Evolutionary conservation across 2,329 filamentous ascomycete species (phyloP), one percentile per base, ranked within the genome.

Genomic region (Alternaria atra): DNA sequence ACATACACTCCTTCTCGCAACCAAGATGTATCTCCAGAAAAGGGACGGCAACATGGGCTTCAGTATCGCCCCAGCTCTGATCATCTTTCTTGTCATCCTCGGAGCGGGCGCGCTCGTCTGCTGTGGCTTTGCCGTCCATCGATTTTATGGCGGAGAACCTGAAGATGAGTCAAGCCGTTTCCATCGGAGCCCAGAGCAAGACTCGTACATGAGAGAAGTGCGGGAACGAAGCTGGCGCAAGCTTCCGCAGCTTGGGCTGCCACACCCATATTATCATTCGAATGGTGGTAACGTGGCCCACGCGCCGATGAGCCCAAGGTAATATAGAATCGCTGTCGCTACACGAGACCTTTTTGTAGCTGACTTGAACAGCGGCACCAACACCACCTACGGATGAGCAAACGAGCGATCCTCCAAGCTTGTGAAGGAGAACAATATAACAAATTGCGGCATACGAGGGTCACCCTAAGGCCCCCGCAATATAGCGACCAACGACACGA

Each of bases 171-270:
- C 44, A 1, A 32, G 20, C 6, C 61, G 43, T 29, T 55, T 48
- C 48, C 52, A 60, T 3, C 60, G 72, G 23, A 60, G 64, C 2
- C 63, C 65, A 15, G 71, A 70, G 30, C 75, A 77, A 51, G 68
- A 73, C n/a, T 66, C 67, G n/a, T 77, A 77, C 15, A 77, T 77
- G 75, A 52, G 69, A 13, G 69, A 76, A 48, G 73, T 77, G 5
- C 55, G 75, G 29, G 68, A 70, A 29, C 58, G 74, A 52, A 72
- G 67, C 44, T 62, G 72, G 64, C 57, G 56, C 52, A 69, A 55
- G 23, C 44, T 72, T 10, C 63, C 64, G 2, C 55, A 39, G 34
- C 32, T 63, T 9, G 52, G 55, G 9, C 13, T 50, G 12, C 52
- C 32, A 25, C 20, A 59, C 13, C 39, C 61, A 1, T 27, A 57